Evolutionary conservation across 2,329 filamentous ascomycete species (phyloP).

Genomic region (Biscogniauxia sp.): DNA sequence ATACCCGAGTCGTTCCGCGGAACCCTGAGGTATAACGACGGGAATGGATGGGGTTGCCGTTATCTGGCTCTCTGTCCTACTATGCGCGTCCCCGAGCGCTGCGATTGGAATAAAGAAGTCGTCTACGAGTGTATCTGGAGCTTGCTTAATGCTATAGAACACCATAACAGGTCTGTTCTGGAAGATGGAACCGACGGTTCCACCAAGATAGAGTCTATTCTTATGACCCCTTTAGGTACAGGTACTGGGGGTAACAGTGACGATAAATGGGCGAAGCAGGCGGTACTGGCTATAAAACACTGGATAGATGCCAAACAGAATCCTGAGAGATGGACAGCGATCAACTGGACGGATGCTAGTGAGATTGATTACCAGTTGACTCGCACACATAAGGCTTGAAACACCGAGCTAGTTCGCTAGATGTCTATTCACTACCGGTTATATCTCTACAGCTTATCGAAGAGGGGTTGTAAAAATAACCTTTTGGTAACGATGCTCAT

Average conservation of each 20-base stretch:
- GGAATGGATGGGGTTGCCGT: conserved; percentile 40
- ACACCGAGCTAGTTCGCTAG: too few species aligned
- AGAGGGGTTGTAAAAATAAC: too few species aligned
- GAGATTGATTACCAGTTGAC: neutral
- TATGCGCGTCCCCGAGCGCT: conserved; percentile 46
- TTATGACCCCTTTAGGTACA: conserved; percentile 53
- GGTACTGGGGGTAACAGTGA: conserved; percentile 45
- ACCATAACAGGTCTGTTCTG: conserved; percentile 39
- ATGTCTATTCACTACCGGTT: too few species aligned
- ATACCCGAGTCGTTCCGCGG: conserved; percentile 39
- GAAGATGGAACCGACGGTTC: conserved; percentile 5
- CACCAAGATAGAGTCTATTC: conserved; percentile 38
- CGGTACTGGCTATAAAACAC: conserved; percentile 50
- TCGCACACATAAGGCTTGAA: neutral
- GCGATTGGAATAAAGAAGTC: conserved; percentile 50
- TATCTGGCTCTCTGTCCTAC: conserved; percentile 52
- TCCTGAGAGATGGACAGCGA: conserved; percentile 39
- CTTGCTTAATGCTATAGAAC: conserved; percentile 46
- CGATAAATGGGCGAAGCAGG: conserved; percentile 49
- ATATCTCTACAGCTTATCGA: too few species aligned
- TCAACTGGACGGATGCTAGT: conserved; percentile 34
- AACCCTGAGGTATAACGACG: conserved; percentile 17
- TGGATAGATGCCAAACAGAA: conserved; percentile 46
- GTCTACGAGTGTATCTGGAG: conserved; percentile 55
- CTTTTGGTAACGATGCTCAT: too few species aligned